Conservation (phyloP, 139 green algal species). For the Micractinium conductrix region DNA sequence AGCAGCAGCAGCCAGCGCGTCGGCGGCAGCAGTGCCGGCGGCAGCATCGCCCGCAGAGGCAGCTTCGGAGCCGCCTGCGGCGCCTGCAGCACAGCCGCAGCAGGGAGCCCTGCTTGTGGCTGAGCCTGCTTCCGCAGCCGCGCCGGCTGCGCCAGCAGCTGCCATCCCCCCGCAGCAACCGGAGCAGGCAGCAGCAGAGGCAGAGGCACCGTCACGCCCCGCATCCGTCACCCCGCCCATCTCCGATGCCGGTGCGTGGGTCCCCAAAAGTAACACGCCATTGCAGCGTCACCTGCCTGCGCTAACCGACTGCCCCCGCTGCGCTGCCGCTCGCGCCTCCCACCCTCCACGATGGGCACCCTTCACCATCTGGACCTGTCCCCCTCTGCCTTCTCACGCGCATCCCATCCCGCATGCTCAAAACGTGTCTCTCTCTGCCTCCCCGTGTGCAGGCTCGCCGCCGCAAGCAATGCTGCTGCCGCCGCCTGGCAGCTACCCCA, state of each 20-base stretch:
- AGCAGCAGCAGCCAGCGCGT: neutral
- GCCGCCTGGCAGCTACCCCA: neutral
- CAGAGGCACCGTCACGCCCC: neutral
- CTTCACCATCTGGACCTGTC: neutral
- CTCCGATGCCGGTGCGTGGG: slow-evolving; percentile 6
- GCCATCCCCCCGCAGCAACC: neutral
- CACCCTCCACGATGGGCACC: no score
- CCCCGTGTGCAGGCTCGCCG: slow-evolving; percentile 20
- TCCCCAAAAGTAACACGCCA: neutral
- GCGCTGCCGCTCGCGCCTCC: no score
- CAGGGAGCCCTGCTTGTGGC: neutral
- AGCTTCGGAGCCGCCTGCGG: neutral
- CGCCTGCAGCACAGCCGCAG: neutral
- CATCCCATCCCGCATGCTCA: no score
- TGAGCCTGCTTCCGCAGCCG: neutral
- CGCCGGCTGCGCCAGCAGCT: neutral
- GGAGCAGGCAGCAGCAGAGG: neutral
- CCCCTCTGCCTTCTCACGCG: no score
- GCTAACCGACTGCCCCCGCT: neutral
- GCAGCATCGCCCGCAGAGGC: neutral
- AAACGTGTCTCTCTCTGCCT: no score
- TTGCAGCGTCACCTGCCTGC: neutral
- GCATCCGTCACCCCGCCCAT: slow-evolving; percentile 18
- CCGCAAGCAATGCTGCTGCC: neutral
- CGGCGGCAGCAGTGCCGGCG: neutral